Evolutionary conservation across 2,329 filamentous ascomycete genomes (phyloP).

Genomic region (Chaetomium olivaceum): DNA sequence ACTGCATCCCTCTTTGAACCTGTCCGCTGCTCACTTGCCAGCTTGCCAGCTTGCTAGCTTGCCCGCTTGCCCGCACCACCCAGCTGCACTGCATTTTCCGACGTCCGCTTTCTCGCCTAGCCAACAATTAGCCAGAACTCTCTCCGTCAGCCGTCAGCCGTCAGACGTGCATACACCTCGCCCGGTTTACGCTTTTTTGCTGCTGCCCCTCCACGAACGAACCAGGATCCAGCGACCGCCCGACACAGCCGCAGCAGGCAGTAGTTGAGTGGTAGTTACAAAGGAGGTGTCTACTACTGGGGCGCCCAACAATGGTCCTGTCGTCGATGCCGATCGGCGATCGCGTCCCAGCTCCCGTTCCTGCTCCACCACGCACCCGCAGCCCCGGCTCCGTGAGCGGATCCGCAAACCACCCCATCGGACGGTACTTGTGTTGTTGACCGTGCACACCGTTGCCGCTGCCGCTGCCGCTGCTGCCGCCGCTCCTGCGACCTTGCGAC

Average conservation of each 20-base stretch:
- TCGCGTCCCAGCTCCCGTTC: constrained; percentile 12
- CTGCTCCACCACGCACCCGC: constrained; percentile 15
- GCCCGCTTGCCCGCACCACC: no score
- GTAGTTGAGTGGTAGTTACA: background rate
- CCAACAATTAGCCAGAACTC: background rate
- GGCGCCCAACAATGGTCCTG: constrained; percentile 21
- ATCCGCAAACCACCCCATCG: constrained; percentile 8
- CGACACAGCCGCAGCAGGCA: background rate
- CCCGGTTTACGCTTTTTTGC: background rate
- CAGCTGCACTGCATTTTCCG: background rate
- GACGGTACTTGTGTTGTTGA: background rate
- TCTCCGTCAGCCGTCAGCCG: background rate
- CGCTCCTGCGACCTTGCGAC: no score
- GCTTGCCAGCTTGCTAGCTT: background rate
- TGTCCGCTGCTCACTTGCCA: no score
- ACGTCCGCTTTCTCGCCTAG: background rate
- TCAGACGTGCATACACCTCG: constrained; percentile 7
- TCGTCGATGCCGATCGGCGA: constrained; percentile 22
- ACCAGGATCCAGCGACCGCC: background rate
- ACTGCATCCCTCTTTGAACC: background rate
- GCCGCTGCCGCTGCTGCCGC: background rate
- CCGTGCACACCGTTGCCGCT: constrained; percentile 6
- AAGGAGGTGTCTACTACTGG: background rate
- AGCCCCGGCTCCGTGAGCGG: constrained; percentile 8
- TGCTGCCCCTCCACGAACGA: background rate